phyloP scores from a whole-genome alignment of 805 yeast species.

The Ogataea dorogensis region DNA sequence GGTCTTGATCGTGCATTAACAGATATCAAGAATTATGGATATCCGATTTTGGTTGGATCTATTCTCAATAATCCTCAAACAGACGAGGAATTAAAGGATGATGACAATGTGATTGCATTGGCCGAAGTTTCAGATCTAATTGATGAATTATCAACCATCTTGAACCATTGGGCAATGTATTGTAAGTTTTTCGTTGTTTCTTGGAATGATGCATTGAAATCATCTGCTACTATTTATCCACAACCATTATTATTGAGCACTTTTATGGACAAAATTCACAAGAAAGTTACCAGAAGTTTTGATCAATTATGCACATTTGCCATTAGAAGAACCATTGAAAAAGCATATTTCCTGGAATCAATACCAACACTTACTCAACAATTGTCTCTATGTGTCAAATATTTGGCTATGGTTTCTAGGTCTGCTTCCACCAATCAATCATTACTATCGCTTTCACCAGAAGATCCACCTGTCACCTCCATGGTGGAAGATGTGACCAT shows the following conservation, averaged over 20 bases:
- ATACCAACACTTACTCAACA: conserved; percentile 54
- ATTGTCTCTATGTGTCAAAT: conserved; percentile 30
- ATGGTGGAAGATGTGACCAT: conserved; percentile 82
- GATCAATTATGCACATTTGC: conserved; percentile 64
- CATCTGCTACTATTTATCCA: conserved; percentile 42
- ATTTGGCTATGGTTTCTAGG: conserved; percentile 23
- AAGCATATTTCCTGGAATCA: conserved; percentile 77
- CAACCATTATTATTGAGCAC: conserved; percentile 51
- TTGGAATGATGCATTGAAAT: conserved; percentile 50
- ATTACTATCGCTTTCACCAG: conserved; percentile 38
- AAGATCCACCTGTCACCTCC: conserved; percentile 71
- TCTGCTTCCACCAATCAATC: conserved; percentile 22
- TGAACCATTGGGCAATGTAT: conserved; percentile 85
- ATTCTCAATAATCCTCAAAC: conserved; percentile 30
- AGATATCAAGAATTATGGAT: conserved; percentile 56
- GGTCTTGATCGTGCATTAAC: conserved; percentile 53
- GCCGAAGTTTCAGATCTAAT: conserved; percentile 64
- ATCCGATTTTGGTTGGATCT: conserved; percentile 42
- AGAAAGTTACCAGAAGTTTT: conserved; percentile 57
- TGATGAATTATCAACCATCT: conserved; percentile 69
- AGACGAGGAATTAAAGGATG: conserved; percentile 25
- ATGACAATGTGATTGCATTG: conserved; percentile 41
- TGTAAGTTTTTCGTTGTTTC: conserved; percentile 67
- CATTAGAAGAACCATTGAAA: conserved; percentile 74
- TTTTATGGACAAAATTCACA: conserved; percentile 53